Evolutionary conservation across 352 stramenopile species (phyloP).

Genomic region (Phytophthora pluvialis): DNA sequence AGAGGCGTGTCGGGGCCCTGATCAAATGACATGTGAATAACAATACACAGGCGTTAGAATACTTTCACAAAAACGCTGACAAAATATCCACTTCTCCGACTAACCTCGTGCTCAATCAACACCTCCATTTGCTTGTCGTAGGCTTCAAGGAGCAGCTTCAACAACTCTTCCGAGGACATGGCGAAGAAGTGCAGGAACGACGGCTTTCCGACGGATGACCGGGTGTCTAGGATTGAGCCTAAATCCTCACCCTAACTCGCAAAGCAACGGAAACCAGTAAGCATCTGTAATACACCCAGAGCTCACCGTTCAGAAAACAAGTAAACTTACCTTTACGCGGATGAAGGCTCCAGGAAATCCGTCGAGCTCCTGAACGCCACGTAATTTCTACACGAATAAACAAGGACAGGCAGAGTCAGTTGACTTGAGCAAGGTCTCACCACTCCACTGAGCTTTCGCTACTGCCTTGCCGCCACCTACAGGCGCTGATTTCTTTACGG

Average conservation of each 20-base stretch:
- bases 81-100: background rate
- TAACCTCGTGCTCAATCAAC: conserved; percentile 72
- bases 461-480: conserved; percentile 16
- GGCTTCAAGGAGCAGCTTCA: conserved; percentile 74
- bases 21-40: background rate
- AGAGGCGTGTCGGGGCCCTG: conserved; percentile 59
- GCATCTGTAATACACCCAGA: background rate
- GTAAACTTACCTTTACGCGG: conserved; percentile 64
- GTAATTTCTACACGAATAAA: conserved; percentile 50
- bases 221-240: conserved; percentile 85
- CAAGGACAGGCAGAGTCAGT: conserved; percentile 5
- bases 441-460: background rate
- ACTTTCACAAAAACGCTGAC: background rate
- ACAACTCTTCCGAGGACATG: conserved; percentile 71
- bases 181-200: conserved; percentile 88
- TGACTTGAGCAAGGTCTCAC: background rate
- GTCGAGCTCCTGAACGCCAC: conserved; percentile 83
- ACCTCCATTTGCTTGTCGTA: conserved; percentile 89
- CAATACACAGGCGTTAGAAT: conserved; percentile 19
- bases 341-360: conserved; percentile 83
- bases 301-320: background rate
- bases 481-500: conserved; percentile 40
- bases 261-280: conserved; percentile 2
- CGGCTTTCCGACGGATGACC: conserved; percentile 68
- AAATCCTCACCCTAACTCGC: conserved; percentile 75